Evolutionary conservation across 257 asterid species (phyloP).

Genomic region (Coffea canephora): DNA sequence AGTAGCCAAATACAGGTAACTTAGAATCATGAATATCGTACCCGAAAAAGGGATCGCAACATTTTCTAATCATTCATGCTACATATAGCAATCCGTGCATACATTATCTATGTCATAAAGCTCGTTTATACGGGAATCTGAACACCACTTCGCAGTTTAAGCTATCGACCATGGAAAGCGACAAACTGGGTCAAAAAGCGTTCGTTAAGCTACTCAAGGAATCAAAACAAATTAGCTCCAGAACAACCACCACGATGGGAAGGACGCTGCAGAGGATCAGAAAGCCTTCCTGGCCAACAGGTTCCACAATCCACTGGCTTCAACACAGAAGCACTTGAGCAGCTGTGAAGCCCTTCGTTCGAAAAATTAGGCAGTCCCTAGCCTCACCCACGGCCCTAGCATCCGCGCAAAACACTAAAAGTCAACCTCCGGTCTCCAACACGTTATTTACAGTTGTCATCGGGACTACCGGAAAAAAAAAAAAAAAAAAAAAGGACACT

Average conservation of each 20-base stretch:
- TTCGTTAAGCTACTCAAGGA: neutral
- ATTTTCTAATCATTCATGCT: neutral
- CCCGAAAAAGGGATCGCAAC: too few species aligned
- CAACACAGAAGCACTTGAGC: constrained; percentile 28
- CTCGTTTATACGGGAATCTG: neutral
- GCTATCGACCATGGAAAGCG: neutral
- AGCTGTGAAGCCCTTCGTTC: constrained; percentile 7
- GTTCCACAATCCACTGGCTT: constrained; percentile 35
- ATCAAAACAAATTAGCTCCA: neutral
- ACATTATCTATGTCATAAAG: neutral
- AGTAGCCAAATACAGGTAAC: too few species aligned
- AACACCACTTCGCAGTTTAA: too few species aligned
- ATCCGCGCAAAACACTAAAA: neutral
- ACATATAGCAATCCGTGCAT: too few species aligned
- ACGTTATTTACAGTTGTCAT: neutral
- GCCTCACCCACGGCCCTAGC: neutral
- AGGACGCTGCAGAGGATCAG: neutral
- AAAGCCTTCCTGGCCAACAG: constrained; percentile 18
- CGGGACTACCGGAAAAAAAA: neutral
- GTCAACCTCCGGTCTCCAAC: neutral
- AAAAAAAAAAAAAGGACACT: too few species aligned
- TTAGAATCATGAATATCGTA: too few species aligned
- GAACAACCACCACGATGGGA: neutral
- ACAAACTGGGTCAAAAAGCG: neutral
- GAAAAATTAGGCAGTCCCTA: too few species aligned